Evolutionary conservation across 805 yeast species (phyloP), one percentile per base, ranked within the genome.

Genomic region (Scheffersomyces ergatensis): DNA sequence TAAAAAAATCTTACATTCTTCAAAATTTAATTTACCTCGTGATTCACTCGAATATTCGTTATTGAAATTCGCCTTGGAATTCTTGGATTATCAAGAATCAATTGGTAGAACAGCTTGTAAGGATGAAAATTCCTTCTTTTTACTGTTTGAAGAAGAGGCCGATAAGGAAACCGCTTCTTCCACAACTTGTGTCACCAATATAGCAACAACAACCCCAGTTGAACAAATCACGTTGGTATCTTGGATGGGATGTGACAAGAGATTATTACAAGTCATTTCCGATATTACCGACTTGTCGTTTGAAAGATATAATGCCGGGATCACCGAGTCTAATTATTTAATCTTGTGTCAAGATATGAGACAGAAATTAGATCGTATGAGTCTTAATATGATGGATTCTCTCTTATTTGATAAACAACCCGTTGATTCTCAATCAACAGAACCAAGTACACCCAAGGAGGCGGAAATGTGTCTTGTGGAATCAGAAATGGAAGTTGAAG

Each of bases 241-340:
- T 20, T 63, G 68, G 68, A 59, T 58, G 56, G 68, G 67, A 13
- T 60, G 67, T 39, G 62, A 60, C 32, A 44, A 48, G 31, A 36
- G 45, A 6, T 44, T 63, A 33, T 37, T 62, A 2, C 48, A 50
- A 26, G 47, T 56, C 7, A 52, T 63, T 12, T 49, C 63, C 7
- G 64, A 61, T 31, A 59, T 62, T 25, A 63, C 68, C 6, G 67
- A 63, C 37, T 45, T 63, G 26, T 62, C 67, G 5, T 51, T 58
- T 32, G 65, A 61, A 38, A 46, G 63, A 38, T 38, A 34, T 8
- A 39, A 45, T 29, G 31, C 36, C 9, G 43, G 40, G 3, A 44
- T 57, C 2, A 24, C 50, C 2, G 50, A 48, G 24, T 20, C 34
- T 3, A 43, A 45, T n/a, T 57, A 51, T 41, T 13, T 26, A 7